Conservation (phyloP, 1,284 basidiomycete genomes). For the Microbotryum scabiosae region DNA sequence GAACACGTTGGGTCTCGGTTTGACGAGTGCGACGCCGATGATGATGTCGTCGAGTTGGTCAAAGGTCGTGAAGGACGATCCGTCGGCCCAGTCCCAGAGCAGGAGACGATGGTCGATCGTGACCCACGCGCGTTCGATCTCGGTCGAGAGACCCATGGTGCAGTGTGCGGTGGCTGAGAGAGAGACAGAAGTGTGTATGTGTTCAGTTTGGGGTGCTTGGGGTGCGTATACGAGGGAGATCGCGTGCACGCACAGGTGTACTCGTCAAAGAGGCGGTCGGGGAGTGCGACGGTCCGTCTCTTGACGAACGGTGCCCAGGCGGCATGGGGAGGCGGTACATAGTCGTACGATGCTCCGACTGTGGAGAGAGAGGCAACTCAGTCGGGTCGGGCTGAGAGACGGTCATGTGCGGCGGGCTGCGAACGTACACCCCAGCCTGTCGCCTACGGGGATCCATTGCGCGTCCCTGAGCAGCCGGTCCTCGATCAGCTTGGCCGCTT, state of each 20-base stretch:
- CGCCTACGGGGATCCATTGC: constrained; percentile 10
- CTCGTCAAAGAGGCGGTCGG: constrained; percentile 71
- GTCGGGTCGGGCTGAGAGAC: neutral
- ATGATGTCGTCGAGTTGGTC: constrained; percentile 70
- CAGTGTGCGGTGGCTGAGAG: constrained; percentile 26
- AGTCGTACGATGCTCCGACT: constrained; percentile 40
- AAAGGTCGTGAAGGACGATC: constrained; percentile 82
- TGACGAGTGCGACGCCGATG: constrained; percentile 67
- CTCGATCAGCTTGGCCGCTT: constrained; percentile 20
- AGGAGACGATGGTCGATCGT: constrained; percentile 90
- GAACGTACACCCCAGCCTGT: constrained; percentile 21
- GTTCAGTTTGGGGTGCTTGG: constrained; percentile 44
- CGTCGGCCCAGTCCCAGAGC: constrained; percentile 92
- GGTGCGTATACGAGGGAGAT: neutral
- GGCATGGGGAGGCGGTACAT: constrained; percentile 67
- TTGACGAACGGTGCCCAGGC: constrained; percentile 72
- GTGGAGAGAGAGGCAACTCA: neutral
- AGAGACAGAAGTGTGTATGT: neutral
- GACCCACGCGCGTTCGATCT: constrained; percentile 92
- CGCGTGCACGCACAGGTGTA: constrained; percentile 58
- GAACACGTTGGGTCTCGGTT: constrained; percentile 64
- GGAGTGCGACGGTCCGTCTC: constrained; percentile 63
- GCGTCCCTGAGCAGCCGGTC: constrained; percentile 23
- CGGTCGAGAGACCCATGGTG: constrained; percentile 79
- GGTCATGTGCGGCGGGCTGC: neutral